Conservation (phyloP, 306 rosid genomes). For the Pyrus communis region DNA sequence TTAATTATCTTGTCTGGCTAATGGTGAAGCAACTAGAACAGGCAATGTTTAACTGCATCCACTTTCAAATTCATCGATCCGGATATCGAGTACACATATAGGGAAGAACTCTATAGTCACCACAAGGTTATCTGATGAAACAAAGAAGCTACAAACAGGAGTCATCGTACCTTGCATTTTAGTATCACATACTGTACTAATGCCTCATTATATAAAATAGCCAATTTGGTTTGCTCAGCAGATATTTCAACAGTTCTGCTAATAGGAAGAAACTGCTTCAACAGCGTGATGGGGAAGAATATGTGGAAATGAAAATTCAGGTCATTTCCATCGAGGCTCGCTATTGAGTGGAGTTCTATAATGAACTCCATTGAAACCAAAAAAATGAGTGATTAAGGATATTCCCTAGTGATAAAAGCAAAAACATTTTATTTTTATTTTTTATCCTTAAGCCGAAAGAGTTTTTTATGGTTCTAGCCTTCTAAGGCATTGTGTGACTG, state of each 20-base stretch:
- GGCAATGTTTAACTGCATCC: not conserved
- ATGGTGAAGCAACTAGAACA: not conserved
- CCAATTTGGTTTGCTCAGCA: not conserved
- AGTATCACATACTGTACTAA: not conserved
- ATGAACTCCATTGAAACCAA: not conserved
- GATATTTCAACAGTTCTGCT: not conserved
- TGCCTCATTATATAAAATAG: not conserved
- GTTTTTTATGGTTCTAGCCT: not conserved
- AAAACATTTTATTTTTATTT: not conserved
- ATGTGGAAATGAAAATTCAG: not conserved
- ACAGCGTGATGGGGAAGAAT: not conserved
- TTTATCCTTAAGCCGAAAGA: not conserved
- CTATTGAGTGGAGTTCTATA: not conserved
- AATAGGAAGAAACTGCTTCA: not conserved
- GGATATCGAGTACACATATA: not conserved
- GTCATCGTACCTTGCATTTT: not conserved
- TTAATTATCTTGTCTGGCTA: not conserved
- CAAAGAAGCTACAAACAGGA: not conserved
- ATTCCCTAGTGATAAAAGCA: not conserved
- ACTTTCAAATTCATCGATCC: not conserved
- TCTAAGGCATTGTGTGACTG: not conserved
- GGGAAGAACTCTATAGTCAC: not conserved
- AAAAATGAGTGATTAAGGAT: not conserved
- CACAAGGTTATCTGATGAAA: not conserved
- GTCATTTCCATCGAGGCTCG: not conserved